Percentiles rank a stretch among this genome's conserved stretches.
These are phyloP conservation scores for Petunia hybrid DNA, from an alignment of 305 asterid genomes.

Conservation along the genomic window DNA sequence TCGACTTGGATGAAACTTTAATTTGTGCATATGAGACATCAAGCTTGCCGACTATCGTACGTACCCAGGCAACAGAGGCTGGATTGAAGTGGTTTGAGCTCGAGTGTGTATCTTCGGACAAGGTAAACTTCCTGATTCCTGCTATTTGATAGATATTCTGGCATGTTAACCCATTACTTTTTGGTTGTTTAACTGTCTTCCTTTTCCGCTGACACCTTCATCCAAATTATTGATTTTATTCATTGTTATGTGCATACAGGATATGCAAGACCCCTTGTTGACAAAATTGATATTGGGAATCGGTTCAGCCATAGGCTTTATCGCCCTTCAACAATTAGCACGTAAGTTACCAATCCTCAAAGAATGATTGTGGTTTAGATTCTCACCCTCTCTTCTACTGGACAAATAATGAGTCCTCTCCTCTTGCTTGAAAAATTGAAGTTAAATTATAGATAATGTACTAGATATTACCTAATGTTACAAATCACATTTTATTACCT, in stretches of 20 bases:
- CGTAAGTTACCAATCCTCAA: conserved; percentile 53
- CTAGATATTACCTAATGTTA: background rate
- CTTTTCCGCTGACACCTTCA: background rate
- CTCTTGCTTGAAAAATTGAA: background rate
- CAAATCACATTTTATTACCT: background rate
- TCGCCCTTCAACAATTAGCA: conserved; percentile 85
- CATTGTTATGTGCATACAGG: conserved; percentile 47
- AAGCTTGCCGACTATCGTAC: conserved; percentile 45
- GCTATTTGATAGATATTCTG: background rate
- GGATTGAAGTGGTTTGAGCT: conserved; percentile 54
- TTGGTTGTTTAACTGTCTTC: conserved; percentile 28
- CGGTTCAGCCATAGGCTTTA: conserved; percentile 73
- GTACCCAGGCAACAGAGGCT: conserved; percentile 52
- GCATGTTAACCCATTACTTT: conserved; percentile 30
- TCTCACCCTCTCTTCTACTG: background rate
- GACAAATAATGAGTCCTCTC: background rate
- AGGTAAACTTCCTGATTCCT: conserved; percentile 36
- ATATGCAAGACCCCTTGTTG: conserved; percentile 89
- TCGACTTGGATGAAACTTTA: conserved; percentile 56
- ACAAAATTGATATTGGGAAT: conserved; percentile 74
- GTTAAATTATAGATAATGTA: background rate
- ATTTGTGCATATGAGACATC: conserved; percentile 55
- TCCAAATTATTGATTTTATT: background rate
- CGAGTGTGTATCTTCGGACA: conserved; percentile 52
- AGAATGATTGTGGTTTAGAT: background rate